phyloP scores from a whole-genome alignment of 768 basidiomycete species.

The Holtermanniella nyarrowii region DNA sequence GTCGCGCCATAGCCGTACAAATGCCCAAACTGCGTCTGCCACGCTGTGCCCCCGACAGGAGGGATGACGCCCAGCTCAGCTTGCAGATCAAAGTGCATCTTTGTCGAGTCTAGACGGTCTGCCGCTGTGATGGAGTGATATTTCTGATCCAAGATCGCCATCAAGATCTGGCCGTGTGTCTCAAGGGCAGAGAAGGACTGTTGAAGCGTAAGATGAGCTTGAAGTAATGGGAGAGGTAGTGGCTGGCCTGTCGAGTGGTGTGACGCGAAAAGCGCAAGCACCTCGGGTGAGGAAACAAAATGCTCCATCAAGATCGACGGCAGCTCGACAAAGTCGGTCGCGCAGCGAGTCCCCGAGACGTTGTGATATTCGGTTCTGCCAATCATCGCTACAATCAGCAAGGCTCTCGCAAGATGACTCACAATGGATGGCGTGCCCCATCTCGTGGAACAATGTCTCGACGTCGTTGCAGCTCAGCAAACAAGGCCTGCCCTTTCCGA shows the following conservation, averaged over 20 bases:
- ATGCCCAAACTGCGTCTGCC: constrained; percentile 94
- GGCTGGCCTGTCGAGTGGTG: constrained; percentile 41
- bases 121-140: constrained; percentile 62
- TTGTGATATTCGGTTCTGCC: constrained; percentile 96
- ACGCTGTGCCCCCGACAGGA: constrained; percentile 71
- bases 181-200: constrained; percentile 53
- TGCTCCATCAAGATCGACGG: constrained; percentile 99
- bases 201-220: constrained; percentile 29
- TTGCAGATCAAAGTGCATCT: constrained; percentile 50
- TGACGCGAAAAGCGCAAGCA: constrained; percentile 58
- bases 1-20: constrained; percentile 93
- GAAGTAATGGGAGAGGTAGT: constrained; percentile 37
- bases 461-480: constrained; percentile 86
- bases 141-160: constrained; percentile 75
- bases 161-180: constrained; percentile 78
- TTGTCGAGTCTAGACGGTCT: constrained; percentile 61
- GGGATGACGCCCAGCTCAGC: constrained; percentile 61
- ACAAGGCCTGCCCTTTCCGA: constrained; percentile 53
- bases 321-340: constrained; percentile 95
- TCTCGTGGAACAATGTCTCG: constrained; percentile 90
- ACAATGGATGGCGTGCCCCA: constrained; percentile 99
- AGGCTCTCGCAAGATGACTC: constrained; percentile 40
- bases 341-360: constrained; percentile 91
- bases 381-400: constrained; percentile 67
- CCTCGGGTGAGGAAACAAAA: constrained; percentile 73